A percentile compares a stretch with the other conserved stretches of the same genome.
Evolutionary conservation across 2,329 filamentous ascomycete species (phyloP).

Genomic region (Arthrobotrys musiformis): DNA sequence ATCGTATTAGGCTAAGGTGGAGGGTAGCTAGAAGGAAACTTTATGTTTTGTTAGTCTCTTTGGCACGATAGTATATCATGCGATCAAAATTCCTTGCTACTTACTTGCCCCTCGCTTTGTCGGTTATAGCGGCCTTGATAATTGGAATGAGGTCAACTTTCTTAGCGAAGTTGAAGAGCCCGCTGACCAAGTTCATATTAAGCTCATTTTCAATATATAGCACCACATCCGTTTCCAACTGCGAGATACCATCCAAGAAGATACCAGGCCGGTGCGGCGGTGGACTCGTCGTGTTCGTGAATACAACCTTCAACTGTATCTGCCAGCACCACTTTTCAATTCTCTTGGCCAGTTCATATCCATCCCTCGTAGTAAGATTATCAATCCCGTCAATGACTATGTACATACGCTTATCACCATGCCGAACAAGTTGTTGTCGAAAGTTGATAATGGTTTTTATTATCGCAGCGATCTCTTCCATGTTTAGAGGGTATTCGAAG

Average conservation of each 20-base stretch:
- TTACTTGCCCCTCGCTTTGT: slow-evolving; percentile 2
- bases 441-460: slow-evolving; percentile 9
- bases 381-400: slow-evolving; percentile 6
- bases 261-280: background rate
- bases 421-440: background rate
- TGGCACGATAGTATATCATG: background rate
- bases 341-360: background rate
- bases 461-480: background rate
- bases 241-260: background rate
- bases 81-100: background rate
- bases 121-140: slow-evolving; percentile 5
- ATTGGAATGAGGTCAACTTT: background rate
- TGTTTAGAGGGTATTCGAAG: slow-evolving; percentile 6
- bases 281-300: background rate
- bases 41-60: background rate
- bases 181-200: background rate
- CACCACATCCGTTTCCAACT: slow-evolving; percentile 9
- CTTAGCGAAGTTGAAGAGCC: background rate
- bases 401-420: background rate
- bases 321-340: slow-evolving; percentile 4
- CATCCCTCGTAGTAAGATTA: background rate
- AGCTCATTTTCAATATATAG: slow-evolving; percentile 11
- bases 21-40: slow-evolving; percentile 22
- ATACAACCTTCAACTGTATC: slow-evolving; percentile 3
- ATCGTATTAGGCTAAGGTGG: background rate